Evolutionary conservation across 208 protist species (phyloP), one percentile per base, ranked within the genome.

Genomic region (Perkinsela sp.): DNA sequence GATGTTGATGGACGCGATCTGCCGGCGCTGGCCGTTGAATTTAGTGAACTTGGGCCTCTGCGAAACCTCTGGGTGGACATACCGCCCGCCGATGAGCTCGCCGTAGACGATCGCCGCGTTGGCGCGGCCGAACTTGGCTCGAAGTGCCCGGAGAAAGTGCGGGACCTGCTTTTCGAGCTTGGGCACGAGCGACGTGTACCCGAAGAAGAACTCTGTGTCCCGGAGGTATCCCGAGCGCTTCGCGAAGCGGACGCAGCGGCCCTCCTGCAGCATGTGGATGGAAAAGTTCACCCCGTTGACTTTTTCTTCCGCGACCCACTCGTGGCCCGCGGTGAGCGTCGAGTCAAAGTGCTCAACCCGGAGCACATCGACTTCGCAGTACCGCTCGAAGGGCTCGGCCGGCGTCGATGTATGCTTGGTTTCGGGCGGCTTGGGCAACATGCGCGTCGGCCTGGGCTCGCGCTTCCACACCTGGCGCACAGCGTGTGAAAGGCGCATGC

Each of bases 231-330:
- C 85, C 68, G 80, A 87, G 67, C 83, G 73, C 71, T 90, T 90
- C 0, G 85, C 80, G 70, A 81, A 90, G 1, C 78, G 78, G 29
- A 85, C 74, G 13, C 48, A 73, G 28, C 76, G 78, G 1, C 80
- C 78, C 68, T 76, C 71, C 1, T 83, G 73, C 22, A 78, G 75
- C 29, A 79, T 84, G 75, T 90, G 87, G 32, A 90, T 80, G 29
- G 80, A 81, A 72, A 90, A 90, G 78, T 90, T 90, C 15, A 82
- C 85, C 40, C 85, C 85, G 73, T 90, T 82, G 31, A 90, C 83
- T 74, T 90, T 90, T 66, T 90, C 82, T 6, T 82, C 88, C 1
- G 83, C 85, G 67, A 90, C 83, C 83, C 85, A 90, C 32, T 90
- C 83, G 72, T 90, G 83, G 32, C 83, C 79, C 71, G 77, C 75